A percentile compares a stretch with the other conserved stretches of the same genome.
Evolutionary conservation across 1,284 basidiomycete species (phyloP).

Genomic region (Tylopilus sp.): DNA sequence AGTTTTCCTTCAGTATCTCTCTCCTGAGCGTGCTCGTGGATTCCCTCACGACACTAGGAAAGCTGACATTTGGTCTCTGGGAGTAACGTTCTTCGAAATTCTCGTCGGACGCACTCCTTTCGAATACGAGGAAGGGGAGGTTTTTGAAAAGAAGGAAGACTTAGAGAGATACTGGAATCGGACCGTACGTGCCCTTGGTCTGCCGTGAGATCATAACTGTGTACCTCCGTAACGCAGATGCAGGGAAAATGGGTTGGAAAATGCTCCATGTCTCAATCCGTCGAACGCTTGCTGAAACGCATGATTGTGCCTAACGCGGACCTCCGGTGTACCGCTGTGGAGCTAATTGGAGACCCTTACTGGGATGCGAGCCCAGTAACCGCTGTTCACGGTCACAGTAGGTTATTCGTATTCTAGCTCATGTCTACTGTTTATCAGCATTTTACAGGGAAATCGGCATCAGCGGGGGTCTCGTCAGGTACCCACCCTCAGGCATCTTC

Average conservation of each 20-base stretch:
- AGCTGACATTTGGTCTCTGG: constrained; percentile 90
- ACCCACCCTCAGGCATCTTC: constrained; percentile 13
- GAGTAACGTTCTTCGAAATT: constrained; percentile 91
- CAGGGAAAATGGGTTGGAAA: constrained; percentile 82
- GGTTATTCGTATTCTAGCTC: background rate
- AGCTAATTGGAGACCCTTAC: constrained; percentile 65
- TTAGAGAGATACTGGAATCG: constrained; percentile 81
- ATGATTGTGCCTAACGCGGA: constrained; percentile 80
- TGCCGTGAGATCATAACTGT: background rate
- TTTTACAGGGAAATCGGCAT: constrained; percentile 25
- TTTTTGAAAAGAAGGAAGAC: constrained; percentile 78
- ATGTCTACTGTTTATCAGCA: background rate
- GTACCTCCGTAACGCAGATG: constrained; percentile 39
- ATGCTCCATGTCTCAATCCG: constrained; percentile 66
- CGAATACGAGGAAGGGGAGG: constrained; percentile 77
- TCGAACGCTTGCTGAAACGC: constrained; percentile 62
- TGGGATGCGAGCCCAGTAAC: constrained; percentile 41
- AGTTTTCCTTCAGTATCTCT: constrained; percentile 61
- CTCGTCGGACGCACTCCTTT: constrained; percentile 89
- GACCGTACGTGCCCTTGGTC: constrained; percentile 47
- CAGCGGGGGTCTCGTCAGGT: constrained; percentile 9
- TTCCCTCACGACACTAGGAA: constrained; percentile 88
- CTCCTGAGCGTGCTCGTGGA: constrained; percentile 83
- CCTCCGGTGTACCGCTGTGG: constrained; percentile 60
- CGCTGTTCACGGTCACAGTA: constrained; percentile 27